Evolutionary conservation across 768 basidiomycete genomes (phyloP).

Genomic region (Lentinula aciculospora): DNA sequence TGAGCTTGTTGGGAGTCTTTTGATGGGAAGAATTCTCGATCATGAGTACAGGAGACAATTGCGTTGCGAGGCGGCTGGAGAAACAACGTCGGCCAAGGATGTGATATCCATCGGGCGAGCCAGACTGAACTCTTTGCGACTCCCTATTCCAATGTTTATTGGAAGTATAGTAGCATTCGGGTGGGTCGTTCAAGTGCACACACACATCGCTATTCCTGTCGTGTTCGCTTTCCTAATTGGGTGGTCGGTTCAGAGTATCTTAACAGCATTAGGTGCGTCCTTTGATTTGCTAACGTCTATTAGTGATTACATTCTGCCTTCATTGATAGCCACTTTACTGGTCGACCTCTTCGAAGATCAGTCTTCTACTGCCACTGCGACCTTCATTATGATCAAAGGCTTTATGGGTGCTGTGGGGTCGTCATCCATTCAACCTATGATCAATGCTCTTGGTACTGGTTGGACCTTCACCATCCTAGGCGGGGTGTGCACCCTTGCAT

Average conservation of each 20-base stretch:
- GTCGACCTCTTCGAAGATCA: conserved; percentile 1
- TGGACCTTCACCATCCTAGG: neutral
- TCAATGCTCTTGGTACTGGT: neutral
- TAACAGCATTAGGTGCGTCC: neutral
- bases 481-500: neutral
- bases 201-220: neutral
- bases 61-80: neutral
- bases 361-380: neutral
- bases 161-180: neutral
- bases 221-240: conserved; percentile 2
- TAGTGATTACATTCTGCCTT: neutral
- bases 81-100: neutral
- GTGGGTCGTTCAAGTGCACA: neutral
- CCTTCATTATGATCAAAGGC: neutral
- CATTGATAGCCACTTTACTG: neutral
- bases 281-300: too few relatives aligned
- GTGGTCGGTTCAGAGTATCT: conserved; percentile 1
- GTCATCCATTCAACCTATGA: neutral
- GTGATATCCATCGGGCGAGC: neutral
- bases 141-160: neutral
- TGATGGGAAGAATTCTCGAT: conserved; percentile 3
- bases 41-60: neutral
- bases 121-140: neutral
- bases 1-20: neutral
- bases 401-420: conserved; percentile 4